Evolutionary conservation across 2,329 filamentous ascomycete species (phyloP).

Genomic region (Pseudonectria buxi): DNA sequence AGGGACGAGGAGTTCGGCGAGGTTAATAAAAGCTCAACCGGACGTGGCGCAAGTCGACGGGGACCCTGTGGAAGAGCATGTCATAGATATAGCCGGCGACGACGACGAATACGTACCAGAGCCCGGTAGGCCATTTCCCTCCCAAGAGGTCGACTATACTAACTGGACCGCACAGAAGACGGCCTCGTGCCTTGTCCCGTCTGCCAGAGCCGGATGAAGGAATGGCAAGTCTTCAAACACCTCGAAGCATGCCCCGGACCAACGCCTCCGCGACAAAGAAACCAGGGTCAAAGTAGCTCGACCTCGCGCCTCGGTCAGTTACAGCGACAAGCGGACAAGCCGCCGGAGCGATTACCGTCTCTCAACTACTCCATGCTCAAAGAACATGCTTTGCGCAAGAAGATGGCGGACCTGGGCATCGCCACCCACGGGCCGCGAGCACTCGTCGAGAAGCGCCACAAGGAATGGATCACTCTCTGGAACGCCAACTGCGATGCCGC

Average conservation of each 20-base stretch:
- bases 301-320: conserved; percentile 12
- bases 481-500: conserved; percentile 93
- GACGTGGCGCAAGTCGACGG: conserved; percentile 24
- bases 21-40: conserved; percentile 37
- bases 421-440: conserved; percentile 60
- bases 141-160: neutral
- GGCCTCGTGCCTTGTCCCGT: conserved; percentile 79
- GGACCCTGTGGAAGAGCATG: conserved; percentile 12
- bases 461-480: conserved; percentile 91
- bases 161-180: conserved; percentile 44
- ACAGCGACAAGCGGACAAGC: conserved; percentile 27
- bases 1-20: conserved; percentile 43
- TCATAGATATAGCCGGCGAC: conserved; percentile 20
- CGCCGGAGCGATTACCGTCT: conserved; percentile 62
- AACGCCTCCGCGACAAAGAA: conserved; percentile 6
- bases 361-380: conserved; percentile 85
- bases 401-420: conserved; percentile 74
- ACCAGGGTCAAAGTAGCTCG: conserved; percentile 4
- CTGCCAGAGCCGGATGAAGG: conserved; percentile 74
- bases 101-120: conserved; percentile 26
- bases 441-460: conserved; percentile 72
- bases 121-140: conserved; percentile 11
- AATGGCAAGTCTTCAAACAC: conserved; percentile 69
- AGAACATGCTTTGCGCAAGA: conserved; percentile 70
- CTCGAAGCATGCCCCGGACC: conserved; percentile 58